Base-by-base conservation (phyloP, 805 yeast genomes). In the Saturnispora quitensis region DNA sequence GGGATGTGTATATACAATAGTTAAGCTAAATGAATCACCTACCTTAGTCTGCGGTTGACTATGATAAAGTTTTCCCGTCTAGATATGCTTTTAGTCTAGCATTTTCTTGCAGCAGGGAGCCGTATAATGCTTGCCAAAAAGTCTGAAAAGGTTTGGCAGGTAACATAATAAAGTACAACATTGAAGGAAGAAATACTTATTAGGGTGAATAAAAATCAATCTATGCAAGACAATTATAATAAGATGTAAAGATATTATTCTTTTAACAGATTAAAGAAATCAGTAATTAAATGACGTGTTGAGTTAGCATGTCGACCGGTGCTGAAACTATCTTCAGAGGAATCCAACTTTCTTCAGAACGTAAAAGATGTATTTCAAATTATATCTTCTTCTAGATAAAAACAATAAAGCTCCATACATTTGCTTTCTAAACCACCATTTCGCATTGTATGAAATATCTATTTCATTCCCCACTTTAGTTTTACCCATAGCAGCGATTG, bases 271-370 rank as follows among this genome's bases (percentile, higher is more conserved):
- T 12, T 36, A 36, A 36, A 36, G 17, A 36, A 17, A 7, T 17
- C 40, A 36, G 15, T 36, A 36, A 17, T 36, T 36, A 10, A 17
- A 36, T 18, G 22, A 7, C 10, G 15, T 22, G 40, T 12, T 12
- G 5, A 13, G 12, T 31, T 31, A 5, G 15, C 10, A 3, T 7
- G 22, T 17, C 10, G 18, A 36, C 6, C 3, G 12, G 40, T 13
- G 17, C 1, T 13, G 4, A 40, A 40, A 40, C 31, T 20, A 25
- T 15, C n/a, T 20, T 50, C 35, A 63, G 20, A 63, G 47, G 40
- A 63, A 55, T 0, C 67, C 67, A 50, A 60, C 27, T 17, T 36
- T 56, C 27, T 54, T 58, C 18, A 64, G 47, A 2, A 55, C 9
- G 15, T 45, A 43, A 38, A 59, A 53, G 0, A 58, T 34, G 5